These are phyloP conservation scores for Funneliformis mosseae DNA, from an alignment of 192 early-diverging fungal genomes.

Conservation along the genomic window DNA sequence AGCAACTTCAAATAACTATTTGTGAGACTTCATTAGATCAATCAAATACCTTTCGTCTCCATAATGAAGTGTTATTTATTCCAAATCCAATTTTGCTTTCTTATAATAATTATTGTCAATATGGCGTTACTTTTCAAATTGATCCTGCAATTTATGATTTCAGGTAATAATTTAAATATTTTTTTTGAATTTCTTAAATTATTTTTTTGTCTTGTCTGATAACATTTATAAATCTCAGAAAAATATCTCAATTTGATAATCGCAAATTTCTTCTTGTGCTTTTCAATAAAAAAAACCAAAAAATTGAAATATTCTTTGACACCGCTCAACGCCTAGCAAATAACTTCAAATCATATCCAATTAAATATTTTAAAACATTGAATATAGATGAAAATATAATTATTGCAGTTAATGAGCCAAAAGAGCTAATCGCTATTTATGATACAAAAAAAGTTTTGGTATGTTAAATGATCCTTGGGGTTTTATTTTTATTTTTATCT, in stretches of 20 bases:
- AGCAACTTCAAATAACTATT: not conserved
- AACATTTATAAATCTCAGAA: not conserved
- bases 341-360: not conserved
- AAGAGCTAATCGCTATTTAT: not conserved
- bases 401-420: constrained; percentile 12
- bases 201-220: not conserved
- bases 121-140: not conserved
- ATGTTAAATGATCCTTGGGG: not conserved
- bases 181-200: not conserved
- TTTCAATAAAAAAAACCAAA: not conserved
- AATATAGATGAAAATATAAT: not conserved
- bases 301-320: constrained; percentile 12
- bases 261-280: not conserved
- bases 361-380: not conserved
- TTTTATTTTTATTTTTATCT: not conserved
- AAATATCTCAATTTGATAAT: constrained; percentile 16
- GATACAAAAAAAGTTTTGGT: not conserved
- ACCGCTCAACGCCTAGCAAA: not conserved
- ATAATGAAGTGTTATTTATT: not conserved
- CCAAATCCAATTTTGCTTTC: not conserved
- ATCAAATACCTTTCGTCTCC: not conserved
- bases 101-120: not conserved
- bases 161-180: not conserved
- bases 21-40: constrained; percentile 4
- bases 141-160: constrained; percentile 6